Evolutionary conservation across 371 early-diverging fungal genomes (phyloP).

Genomic region (Capillidium rhysosporum): DNA sequence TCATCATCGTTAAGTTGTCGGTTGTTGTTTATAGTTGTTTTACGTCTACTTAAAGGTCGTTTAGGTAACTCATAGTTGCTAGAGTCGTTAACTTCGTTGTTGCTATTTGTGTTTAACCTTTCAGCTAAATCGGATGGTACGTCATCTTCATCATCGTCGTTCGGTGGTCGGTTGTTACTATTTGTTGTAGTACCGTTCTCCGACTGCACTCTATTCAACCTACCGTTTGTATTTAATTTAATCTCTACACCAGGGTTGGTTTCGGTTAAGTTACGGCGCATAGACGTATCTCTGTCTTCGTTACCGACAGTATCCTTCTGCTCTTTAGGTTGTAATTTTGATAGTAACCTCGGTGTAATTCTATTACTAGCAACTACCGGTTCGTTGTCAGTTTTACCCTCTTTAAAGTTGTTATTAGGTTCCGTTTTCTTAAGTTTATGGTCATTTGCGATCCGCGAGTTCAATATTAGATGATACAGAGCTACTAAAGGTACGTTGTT

Average conservation of each 20-base stretch:
- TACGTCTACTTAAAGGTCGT: too few relatives aligned
- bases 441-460: background rate
- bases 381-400: background rate
- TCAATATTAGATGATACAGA: constrained; percentile 2
- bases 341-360: background rate
- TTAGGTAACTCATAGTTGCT: too few relatives aligned
- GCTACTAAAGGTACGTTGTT: constrained; percentile 3
- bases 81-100: too few relatives aligned
- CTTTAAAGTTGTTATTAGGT: background rate
- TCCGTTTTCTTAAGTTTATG: background rate
- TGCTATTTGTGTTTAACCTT: too few relatives aligned
- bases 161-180: too few relatives aligned
- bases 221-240: background rate
- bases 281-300: background rate
- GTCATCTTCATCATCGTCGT: too few relatives aligned
- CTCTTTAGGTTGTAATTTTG: background rate
- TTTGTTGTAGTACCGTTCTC: background rate
- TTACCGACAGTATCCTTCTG: background rate
- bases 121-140: too few relatives aligned
- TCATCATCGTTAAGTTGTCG: too few relatives aligned
- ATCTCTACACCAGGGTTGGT: background rate
- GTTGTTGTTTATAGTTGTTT: too few relatives aligned
- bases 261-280: constrained; percentile 2
- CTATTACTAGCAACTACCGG: background rate
- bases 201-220: background rate